Conservation (phyloP, 495 filamentous ascomycete genomes). For the Tuber aestivum region DNA sequence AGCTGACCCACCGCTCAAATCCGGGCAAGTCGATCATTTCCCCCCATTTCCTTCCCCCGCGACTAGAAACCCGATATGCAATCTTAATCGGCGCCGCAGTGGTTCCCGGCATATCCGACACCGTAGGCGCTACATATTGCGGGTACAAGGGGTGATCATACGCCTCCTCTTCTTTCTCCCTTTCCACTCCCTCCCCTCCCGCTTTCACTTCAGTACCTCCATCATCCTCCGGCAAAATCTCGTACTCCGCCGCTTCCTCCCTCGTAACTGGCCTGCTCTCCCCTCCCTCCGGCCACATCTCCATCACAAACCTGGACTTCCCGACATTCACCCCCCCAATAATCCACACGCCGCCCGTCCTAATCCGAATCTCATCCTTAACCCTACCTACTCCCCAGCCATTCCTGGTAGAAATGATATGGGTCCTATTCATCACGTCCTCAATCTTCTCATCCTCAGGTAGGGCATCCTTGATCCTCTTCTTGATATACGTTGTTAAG, state of each 20-base stretch:
- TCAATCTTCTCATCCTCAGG: conserved; percentile 52
- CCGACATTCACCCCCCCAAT: conserved; percentile 97
- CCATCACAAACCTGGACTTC: conserved; percentile 77
- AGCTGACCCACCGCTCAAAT: conserved; percentile 55
- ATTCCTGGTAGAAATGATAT: conserved; percentile 29
- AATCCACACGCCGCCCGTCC: conserved; percentile 89
- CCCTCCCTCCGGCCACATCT: conserved; percentile 42
- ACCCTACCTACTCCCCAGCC: conserved; percentile 37
- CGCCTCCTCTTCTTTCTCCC: conserved; percentile 36
- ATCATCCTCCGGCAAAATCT: conserved; percentile 33
- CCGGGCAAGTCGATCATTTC: conserved; percentile 95
- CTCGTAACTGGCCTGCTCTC: conserved; percentile 25
- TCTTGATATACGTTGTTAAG: conserved; percentile 73
- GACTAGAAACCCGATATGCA: conserved; percentile 52
- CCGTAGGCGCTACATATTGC: conserved; percentile 54
- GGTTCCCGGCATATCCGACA: conserved; percentile 83
- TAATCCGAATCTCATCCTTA: conserved; percentile 40
- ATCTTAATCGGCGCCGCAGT: conserved; percentile 90
- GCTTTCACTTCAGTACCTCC: conserved; percentile 43
- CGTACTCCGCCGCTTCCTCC: conserved; percentile 38
- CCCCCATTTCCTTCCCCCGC: conserved; percentile 62
- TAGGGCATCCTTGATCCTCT: conserved; percentile 66
- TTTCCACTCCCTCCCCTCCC: conserved; percentile 28
- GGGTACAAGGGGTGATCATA: background rate
- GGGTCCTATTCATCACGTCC: conserved; percentile 11